phyloP scores from a whole-genome alignment of 345 rosid species.

The Cardamine occulta region DNA sequence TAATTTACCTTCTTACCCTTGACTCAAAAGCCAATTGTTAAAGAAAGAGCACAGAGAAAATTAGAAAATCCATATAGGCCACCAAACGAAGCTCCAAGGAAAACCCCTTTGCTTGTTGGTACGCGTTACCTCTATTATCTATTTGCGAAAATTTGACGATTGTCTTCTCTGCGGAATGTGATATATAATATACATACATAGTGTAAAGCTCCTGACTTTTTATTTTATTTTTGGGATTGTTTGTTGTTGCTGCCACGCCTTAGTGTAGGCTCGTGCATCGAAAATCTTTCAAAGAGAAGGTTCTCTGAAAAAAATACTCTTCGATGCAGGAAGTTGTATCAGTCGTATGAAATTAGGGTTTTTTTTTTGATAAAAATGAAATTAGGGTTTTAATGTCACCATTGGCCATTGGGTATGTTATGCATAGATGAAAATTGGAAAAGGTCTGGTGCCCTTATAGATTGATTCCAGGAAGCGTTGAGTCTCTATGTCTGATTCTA shows the following conservation, averaged over 20 bases:
- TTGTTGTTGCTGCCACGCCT: neutral
- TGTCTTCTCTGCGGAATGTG: neutral
- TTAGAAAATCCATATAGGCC: neutral
- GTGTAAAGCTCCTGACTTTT: neutral
- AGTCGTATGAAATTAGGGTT: slow-evolving; percentile 13
- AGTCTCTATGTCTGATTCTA: too few species aligned
- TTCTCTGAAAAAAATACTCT: neutral
- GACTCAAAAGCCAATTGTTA: neutral
- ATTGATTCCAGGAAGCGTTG: slow-evolving; percentile 7
- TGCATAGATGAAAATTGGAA: neutral
- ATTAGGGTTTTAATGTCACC: slow-evolving; percentile 22
- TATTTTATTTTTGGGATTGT: neutral
- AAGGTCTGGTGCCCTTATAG: neutral
- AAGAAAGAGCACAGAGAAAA: slow-evolving; percentile 1
- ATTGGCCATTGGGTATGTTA: neutral
- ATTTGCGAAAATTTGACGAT: neutral
- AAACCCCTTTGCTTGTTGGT: slow-evolving; percentile 4
- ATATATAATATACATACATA: too few species aligned
- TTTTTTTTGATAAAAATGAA: neutral
- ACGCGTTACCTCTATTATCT: neutral
- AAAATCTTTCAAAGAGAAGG: neutral
- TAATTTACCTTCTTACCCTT: slow-evolving; percentile 25
- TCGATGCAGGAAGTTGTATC: slow-evolving; percentile 15
- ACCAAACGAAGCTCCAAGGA: slow-evolving; percentile 1
- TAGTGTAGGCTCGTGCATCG: slow-evolving; percentile 4